A percentile compares a stretch with the other conserved stretches of the same genome.
These are phyloP conservation scores for Tulasnella calospora DNA, from an alignment of 768 basidiomycete species.

Conservation along the genomic window DNA sequence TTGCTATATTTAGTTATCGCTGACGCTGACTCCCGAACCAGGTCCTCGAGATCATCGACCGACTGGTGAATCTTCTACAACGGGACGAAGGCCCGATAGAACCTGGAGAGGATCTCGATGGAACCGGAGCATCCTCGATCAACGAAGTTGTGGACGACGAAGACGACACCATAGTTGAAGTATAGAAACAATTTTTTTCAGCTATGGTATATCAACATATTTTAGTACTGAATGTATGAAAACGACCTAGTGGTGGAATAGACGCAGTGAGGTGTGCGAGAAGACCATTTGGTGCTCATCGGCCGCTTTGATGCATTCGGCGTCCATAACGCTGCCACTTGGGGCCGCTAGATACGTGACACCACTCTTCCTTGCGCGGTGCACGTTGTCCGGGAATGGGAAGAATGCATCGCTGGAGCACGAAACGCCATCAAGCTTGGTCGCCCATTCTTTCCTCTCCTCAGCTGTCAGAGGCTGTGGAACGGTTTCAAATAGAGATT, in stretches of 20 bases:
- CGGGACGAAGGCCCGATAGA: slow-evolving; percentile 61
- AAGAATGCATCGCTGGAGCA: slow-evolving; percentile 99
- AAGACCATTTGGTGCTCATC: slow-evolving; percentile 91
- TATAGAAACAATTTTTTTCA: slow-evolving; percentile 41
- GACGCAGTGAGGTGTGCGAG: slow-evolving; percentile 76
- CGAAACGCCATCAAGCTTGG: slow-evolving; percentile 73
- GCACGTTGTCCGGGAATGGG: slow-evolving; percentile 98
- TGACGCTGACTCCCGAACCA: slow-evolving; percentile 34
- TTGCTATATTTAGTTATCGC: not conserved
- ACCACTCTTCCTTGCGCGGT: slow-evolving; percentile 86
- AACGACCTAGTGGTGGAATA: slow-evolving; percentile 75
- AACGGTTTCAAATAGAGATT: slow-evolving; percentile 69
- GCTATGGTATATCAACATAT: not conserved
- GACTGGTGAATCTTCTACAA: slow-evolving; percentile 81
- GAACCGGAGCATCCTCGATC: not conserved
- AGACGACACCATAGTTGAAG: slow-evolving; percentile 70
- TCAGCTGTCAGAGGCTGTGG: slow-evolving; percentile 60
- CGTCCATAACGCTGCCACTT: slow-evolving; percentile 95
- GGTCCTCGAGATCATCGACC: slow-evolving; percentile 83
- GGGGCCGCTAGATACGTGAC: slow-evolving; percentile 89
- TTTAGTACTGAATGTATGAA: not conserved
- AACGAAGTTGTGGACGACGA: slow-evolving; percentile 49
- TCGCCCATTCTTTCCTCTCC: slow-evolving; percentile 72
- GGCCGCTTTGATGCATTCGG: slow-evolving; percentile 91
- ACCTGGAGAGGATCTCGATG: slow-evolving; percentile 36